A percentile compares a stretch with the other conserved stretches of the same genome.
phyloP scores from a whole-genome alignment of 2,329 filamentous ascomycete genomes.

The Penicillium sp. region DNA sequence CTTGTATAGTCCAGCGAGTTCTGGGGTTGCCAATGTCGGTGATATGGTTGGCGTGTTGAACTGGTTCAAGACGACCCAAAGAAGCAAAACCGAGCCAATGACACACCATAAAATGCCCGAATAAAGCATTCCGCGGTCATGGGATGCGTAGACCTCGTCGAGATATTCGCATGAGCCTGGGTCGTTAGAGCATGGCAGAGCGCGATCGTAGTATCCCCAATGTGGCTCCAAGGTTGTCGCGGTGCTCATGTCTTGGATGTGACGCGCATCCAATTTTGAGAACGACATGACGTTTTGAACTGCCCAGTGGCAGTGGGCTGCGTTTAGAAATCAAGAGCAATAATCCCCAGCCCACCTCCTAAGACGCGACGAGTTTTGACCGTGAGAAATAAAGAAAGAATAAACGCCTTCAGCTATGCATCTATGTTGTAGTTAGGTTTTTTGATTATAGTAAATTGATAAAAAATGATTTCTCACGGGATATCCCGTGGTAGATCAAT shows the following conservation, averaged over 20 bases:
- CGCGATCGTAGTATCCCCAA: constrained; percentile 58
- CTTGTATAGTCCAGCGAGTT: constrained; percentile 11
- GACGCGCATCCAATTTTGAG: constrained; percentile 26
- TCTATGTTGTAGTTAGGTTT: background rate
- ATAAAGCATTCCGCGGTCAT: constrained; percentile 57
- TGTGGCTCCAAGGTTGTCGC: constrained; percentile 47
- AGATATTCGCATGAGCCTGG: constrained; percentile 59
- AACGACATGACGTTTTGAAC: constrained; percentile 11
- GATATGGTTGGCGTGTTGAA: constrained; percentile 8
- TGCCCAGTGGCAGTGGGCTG: background rate
- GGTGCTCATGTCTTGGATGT: constrained; percentile 49
- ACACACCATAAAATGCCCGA: constrained; percentile 58
- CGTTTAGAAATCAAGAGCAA: background rate
- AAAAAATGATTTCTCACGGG: background rate
- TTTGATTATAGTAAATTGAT: background rate
- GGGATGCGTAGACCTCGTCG: constrained; percentile 54
- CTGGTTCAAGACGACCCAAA: constrained; percentile 40
- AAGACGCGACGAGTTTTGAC: background rate
- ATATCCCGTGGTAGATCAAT: background rate
- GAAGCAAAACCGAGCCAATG: constrained; percentile 49
- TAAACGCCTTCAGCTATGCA: background rate
- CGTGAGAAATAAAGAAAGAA: background rate
- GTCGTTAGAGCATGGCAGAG: constrained; percentile 59
- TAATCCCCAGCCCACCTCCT: too few relatives aligned
- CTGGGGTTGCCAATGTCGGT: background rate